Evolutionary conservation across 305 asterid species (phyloP).

Genomic region (Fraxinus platypoda): DNA sequence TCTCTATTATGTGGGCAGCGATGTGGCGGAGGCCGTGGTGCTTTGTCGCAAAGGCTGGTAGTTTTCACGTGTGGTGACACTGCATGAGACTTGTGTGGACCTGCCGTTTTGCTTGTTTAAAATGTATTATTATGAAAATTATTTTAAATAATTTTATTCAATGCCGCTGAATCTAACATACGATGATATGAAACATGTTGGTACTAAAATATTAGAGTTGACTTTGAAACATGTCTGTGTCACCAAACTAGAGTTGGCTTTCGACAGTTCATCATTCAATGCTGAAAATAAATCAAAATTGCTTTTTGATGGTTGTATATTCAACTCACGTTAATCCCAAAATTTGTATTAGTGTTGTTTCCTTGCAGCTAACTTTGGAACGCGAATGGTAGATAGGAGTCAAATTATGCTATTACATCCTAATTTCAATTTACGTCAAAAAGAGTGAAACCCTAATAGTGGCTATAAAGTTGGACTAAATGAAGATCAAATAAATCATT

Average conservation of each 20-base stretch:
- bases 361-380: too few relatives aligned
- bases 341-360: too few relatives aligned
- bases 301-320: neutral
- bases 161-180: neutral
- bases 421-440: too few relatives aligned
- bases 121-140: neutral
- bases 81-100: neutral
- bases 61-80: slow-evolving; percentile 3
- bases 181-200: neutral
- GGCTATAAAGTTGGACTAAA: neutral
- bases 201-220: neutral
- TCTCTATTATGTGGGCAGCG: neutral
- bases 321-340: too few relatives aligned
- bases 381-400: too few relatives aligned
- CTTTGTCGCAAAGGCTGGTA: neutral
- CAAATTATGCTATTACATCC: neutral
- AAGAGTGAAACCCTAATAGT: neutral
- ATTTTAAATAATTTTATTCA: neutral
- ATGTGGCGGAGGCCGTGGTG: neutral
- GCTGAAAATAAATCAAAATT: too few relatives aligned
- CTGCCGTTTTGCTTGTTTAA: neutral
- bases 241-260: neutral
- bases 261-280: neutral
- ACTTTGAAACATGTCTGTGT: neutral
- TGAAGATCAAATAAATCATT: neutral